phyloP scores from a whole-genome alignment of 2,329 filamentous ascomycete genomes.

The Furcasterigmium furcatum region DNA sequence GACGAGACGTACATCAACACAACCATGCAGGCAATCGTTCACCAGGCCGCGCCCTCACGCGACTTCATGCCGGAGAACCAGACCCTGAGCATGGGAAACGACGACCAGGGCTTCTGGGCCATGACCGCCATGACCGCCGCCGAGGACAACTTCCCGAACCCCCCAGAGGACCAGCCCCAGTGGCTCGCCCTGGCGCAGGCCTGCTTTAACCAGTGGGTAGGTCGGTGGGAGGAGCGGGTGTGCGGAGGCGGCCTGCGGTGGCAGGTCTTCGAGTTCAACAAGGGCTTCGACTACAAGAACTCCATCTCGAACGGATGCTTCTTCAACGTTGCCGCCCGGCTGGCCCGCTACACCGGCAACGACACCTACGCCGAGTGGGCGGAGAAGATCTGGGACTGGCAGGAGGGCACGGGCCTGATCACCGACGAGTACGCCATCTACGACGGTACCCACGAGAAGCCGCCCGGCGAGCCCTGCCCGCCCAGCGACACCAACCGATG shows the following conservation, averaged over 20 bases:
- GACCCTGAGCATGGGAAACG: constrained; percentile 61
- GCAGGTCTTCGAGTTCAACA: constrained; percentile 81
- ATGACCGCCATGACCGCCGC: constrained; percentile 76
- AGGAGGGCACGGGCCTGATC: constrained; percentile 53
- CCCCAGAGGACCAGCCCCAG: constrained; percentile 57
- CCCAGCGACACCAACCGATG: constrained; percentile 58
- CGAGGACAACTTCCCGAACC: constrained; percentile 72
- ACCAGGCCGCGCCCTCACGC: constrained; percentile 55
- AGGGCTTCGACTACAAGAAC: constrained; percentile 68
- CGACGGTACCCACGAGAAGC: constrained; percentile 31
- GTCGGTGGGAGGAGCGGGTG: constrained; percentile 60
- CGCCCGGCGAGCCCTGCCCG: constrained; percentile 33
- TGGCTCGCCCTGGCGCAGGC: constrained; percentile 79
- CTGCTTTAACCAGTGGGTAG: constrained; percentile 75
- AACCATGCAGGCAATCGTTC: constrained; percentile 54
- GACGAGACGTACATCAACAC: constrained; percentile 62
- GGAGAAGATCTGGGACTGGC: constrained; percentile 66
- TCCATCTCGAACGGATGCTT: constrained; percentile 67
- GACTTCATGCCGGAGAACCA: constrained; percentile 69
- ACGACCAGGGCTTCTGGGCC: constrained; percentile 84
- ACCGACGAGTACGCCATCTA: constrained; percentile 50
- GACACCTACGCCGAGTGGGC: constrained; percentile 77
- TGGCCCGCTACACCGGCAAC: constrained; percentile 78
- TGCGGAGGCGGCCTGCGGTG: constrained; percentile 78
- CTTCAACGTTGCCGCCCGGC: constrained; percentile 66